These are phyloP conservation scores for Chenopodium quinoa DNA, from an alignment of 148 eudicot species.

Conservation along the genomic window DNA sequence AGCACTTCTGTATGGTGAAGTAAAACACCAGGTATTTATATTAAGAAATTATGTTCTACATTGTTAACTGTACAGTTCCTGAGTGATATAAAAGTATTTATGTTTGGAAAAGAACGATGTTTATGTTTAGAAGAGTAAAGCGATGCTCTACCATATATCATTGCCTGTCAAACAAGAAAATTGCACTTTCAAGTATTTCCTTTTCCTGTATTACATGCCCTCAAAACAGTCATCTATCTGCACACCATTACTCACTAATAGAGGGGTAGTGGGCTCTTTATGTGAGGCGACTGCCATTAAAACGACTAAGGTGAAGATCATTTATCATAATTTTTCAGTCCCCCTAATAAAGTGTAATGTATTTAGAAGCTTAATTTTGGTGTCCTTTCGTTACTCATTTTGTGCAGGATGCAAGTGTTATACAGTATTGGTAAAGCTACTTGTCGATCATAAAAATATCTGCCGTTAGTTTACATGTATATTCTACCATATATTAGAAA, in stretches of 20 bases:
- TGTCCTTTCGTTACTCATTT: neutral
- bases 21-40: neutral
- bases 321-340: too few relatives aligned
- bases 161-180: neutral
- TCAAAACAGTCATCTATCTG: too few relatives aligned
- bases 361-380: neutral
- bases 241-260: too few relatives aligned
- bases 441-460: neutral
- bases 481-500: too few relatives aligned
- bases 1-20: conserved; percentile 2
- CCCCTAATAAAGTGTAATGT: too few relatives aligned
- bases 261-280: too few relatives aligned
- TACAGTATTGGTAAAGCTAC: neutral
- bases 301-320: too few relatives aligned
- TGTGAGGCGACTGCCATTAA: too few relatives aligned
- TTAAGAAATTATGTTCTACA: neutral
- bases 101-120: neutral
- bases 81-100: neutral
- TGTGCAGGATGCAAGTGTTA: neutral
- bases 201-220: neutral
- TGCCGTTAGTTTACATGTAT: too few relatives aligned
- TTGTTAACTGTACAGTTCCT: conserved; percentile 26
- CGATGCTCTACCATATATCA: neutral
- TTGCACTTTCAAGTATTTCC: neutral
- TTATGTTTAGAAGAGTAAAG: neutral